Conservation (phyloP, 345 rosid genomes). For the Salix arbutifolia region DNA sequence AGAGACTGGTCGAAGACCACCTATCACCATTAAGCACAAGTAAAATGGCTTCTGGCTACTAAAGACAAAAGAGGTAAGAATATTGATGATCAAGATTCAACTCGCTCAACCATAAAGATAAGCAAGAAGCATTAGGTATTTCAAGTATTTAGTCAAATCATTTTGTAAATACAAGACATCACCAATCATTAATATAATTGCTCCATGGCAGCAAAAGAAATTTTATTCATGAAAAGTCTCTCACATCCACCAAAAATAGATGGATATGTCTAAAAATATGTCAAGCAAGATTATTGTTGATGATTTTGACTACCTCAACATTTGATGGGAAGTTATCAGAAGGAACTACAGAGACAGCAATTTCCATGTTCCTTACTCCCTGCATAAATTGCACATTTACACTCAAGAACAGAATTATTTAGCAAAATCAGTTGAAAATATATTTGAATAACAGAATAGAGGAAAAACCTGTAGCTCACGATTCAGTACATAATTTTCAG, state of each 20-base stretch:
- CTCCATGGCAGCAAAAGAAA: not conserved
- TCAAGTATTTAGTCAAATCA: not conserved
- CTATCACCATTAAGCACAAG: not conserved
- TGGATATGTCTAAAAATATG: not conserved
- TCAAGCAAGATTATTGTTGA: not conserved
- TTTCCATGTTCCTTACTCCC: conserved; percentile 53
- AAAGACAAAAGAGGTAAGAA: not conserved
- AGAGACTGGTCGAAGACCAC: not conserved
- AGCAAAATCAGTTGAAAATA: conserved; percentile 8
- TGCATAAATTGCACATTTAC: conserved; percentile 35
- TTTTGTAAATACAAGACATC: not conserved
- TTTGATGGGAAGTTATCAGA: conserved; percentile 22
- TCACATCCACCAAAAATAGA: not conserved
- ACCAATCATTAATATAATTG: not conserved
- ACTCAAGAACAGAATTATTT: conserved; percentile 10
- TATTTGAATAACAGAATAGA: conserved; percentile 1
- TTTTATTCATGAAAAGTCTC: not conserved
- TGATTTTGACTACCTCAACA: conserved; percentile 45
- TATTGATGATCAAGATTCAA: not conserved
- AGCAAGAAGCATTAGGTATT: not conserved
- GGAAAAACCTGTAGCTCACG: conserved; percentile 43
- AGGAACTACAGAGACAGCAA: conserved; percentile 33
- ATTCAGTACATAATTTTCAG: conserved; percentile 58
- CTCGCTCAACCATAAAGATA: not conserved
- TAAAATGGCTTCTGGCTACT: not conserved